Base-by-base conservation (phyloP, 345 rosid species). In the Hypericum perforatum region DNA sequence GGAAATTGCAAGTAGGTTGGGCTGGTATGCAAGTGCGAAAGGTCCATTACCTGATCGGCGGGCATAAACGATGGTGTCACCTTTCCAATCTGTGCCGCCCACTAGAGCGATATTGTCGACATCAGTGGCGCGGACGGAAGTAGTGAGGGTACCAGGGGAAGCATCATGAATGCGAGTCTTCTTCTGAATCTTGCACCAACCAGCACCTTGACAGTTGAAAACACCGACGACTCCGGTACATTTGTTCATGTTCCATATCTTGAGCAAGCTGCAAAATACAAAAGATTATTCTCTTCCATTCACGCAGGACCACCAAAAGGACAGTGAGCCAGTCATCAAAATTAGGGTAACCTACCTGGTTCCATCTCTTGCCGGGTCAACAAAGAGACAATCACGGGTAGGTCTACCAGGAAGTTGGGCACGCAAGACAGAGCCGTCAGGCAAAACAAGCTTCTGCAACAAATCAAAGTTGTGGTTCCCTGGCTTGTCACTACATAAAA, bases 131-230 rank as follows among this genome's bases (percentile, higher is more conserved):
- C 82, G n/a, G 52, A 87, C 75, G 0, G 79, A 75, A 47, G 74
- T 66, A 0, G 95, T 72, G 54, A 87, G 95, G 41, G 94, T 85
- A 14, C 94, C 89, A 14, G 98, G 98, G 49, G 92, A 71, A 57
- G 75, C 59, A 60, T 92, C 85, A 65, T 92, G 98, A 61, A 92
- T 82, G 43, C 77, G 76, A 45, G 88, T 85, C 71, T 77, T 89
- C 87, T 89, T 92, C 5, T 61, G 58, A 5, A 76, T 53, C 75
- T 76, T 85, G 82, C 97, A 83, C 98, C 98, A 92, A 58, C 94
- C 97, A 61, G 98, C 95, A 49, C 98, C 98, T 75, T 92, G 98
- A 70, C 98, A 92, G 75, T 92, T 89, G 75, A 85, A 92, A 6
- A 84, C 86, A 49, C 98, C 97, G 2, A 88, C 94, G 37, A 92